phyloP scores from a whole-genome alignment of 169 alveolate genomes.

The Plasmodium gonderi region DNA sequence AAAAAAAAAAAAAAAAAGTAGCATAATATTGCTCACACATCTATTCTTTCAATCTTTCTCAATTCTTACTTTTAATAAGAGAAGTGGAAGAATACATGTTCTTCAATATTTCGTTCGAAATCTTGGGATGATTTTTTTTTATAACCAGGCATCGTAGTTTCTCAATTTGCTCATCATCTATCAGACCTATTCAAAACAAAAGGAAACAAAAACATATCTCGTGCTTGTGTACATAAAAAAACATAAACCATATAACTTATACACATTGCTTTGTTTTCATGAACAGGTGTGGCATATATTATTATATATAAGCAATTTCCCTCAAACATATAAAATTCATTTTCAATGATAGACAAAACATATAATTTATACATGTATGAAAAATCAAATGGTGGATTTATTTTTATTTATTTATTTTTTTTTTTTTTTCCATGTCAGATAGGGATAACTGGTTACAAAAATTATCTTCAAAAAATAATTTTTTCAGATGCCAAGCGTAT shows the following conservation, averaged over 20 bases:
- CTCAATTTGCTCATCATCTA: slow-evolving; percentile 18
- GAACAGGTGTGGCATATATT: no score
- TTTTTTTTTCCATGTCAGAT: slow-evolving; percentile 56
- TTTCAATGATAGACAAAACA: no score
- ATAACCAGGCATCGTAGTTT: background rate
- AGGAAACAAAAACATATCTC: slow-evolving; percentile 4
- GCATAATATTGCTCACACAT: no score
- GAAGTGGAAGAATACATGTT: slow-evolving; percentile 25
- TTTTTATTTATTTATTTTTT: background rate
- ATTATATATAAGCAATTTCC: no score
- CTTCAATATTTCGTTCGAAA: slow-evolving; percentile 45
- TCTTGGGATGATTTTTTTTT: slow-evolving; percentile 36
- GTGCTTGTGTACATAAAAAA: no score
- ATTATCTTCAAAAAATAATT: slow-evolving; percentile 59
- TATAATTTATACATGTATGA: no score
- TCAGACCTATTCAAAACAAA: slow-evolving; percentile 1
- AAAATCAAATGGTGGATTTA: no score
- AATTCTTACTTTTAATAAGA: slow-evolving; percentile 13
- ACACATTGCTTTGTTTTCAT: no score
- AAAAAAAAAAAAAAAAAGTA: no score
- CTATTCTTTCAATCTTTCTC: no score
- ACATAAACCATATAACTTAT: no score
- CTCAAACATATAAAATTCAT: no score
- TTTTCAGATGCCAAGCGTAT: slow-evolving; percentile 75
- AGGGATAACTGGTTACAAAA: slow-evolving; percentile 74